Conservation (phyloP, 352 stramenopile genomes). For the Phytophthora pluvialis region DNA sequence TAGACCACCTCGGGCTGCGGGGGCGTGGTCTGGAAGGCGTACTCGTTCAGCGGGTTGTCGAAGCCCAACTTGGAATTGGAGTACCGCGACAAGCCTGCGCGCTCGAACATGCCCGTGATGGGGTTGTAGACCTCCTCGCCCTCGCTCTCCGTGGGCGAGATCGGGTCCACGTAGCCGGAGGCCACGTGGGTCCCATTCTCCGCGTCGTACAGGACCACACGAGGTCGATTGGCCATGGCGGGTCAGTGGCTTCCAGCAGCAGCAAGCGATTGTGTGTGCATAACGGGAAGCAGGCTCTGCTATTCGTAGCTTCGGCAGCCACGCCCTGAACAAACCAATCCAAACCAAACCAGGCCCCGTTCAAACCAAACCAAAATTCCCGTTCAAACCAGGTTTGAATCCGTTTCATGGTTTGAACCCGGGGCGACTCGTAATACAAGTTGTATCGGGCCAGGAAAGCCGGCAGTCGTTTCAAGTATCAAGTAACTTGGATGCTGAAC, state of each 20-base stretch:
- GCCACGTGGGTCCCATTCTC: slow-evolving; percentile 11
- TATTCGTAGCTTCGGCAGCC: slow-evolving; percentile 19
- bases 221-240: slow-evolving; percentile 21
- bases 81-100: slow-evolving; percentile 18
- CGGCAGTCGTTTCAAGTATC: too few relatives aligned
- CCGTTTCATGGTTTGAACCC: too few relatives aligned
- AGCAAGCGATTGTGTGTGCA: slow-evolving; percentile 7
- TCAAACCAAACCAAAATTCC: too few relatives aligned
- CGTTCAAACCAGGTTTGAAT: too few relatives aligned
- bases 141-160: slow-evolving; percentile 35
- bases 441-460: too few relatives aligned
- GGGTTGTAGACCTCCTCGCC: slow-evolving; percentile 33
- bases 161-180: slow-evolving; percentile 27
- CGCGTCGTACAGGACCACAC: slow-evolving; percentile 31
- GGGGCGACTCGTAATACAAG: too few relatives aligned
- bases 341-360: too few relatives aligned
- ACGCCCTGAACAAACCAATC: too few relatives aligned
- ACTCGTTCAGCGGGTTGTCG: slow-evolving; percentile 16
- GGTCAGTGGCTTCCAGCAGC: not conserved
- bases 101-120: slow-evolving; percentile 34
- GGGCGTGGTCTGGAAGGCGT: slow-evolving; percentile 14
- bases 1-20: slow-evolving; percentile 30
- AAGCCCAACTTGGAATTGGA: slow-evolving; percentile 31
- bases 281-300: not conserved
- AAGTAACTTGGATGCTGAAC: too few relatives aligned